A percentile compares a stretch with the other conserved stretches of the same genome.
These are phyloP conservation scores for Theobroma cacao DNA, from an alignment of 345 rosid species.

Conservation along the genomic window DNA sequence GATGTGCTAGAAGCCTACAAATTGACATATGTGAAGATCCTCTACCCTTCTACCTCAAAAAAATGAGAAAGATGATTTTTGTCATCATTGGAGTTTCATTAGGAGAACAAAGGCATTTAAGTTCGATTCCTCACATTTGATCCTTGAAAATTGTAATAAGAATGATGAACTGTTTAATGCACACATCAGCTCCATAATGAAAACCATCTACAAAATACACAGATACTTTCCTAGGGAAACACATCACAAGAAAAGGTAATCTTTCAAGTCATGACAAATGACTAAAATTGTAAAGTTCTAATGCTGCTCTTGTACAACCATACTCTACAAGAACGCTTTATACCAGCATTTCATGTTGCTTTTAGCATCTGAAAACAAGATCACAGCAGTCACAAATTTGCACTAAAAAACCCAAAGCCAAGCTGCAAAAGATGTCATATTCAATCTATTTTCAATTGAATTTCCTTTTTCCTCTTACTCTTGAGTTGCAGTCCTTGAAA, in stretches of 20 bases:
- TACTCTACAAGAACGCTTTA: not conserved
- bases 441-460: not conserved
- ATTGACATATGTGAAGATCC: not conserved
- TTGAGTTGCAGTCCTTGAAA: not conserved
- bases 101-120: not conserved
- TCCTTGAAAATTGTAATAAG: not conserved
- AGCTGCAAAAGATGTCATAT: not conserved
- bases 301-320: not conserved
- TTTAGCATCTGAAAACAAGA: not conserved
- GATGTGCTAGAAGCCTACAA: not conserved
- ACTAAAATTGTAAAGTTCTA: not conserved
- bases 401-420: not conserved
- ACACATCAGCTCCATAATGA: not conserved
- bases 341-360: not conserved
- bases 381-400: not conserved
- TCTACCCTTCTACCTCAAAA: not conserved
- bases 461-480: not conserved
- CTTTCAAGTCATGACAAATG: not conserved
- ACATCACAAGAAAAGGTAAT: not conserved
- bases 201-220: not conserved
- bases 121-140: not conserved
- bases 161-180: not conserved
- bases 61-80: not conserved
- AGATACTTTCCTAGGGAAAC: not conserved
- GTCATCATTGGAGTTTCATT: conserved; percentile 2